These are phyloP conservation scores for Cylindrotheca fusiformis DNA, from an alignment of 108 stramenopile genomes.

Conservation along the genomic window DNA sequence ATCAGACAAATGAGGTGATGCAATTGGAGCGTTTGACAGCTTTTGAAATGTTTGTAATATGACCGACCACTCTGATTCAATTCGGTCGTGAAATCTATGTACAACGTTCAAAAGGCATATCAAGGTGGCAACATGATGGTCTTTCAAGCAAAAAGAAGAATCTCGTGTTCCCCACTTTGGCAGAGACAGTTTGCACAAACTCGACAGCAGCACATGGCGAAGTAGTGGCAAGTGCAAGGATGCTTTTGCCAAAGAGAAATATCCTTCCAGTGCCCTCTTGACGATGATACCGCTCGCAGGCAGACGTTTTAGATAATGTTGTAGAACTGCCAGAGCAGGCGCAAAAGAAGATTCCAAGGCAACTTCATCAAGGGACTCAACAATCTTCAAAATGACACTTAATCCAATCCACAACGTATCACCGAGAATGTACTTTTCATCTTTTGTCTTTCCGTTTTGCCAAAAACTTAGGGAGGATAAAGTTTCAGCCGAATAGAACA, in stretches of 20 bases:
- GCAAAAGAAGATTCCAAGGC: conserved; percentile 63
- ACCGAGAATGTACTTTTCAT: conserved; percentile 34
- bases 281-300: conserved; percentile 64
- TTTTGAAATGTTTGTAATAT: conserved; percentile 80
- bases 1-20: conserved; percentile 64
- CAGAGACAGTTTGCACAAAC: conserved; percentile 81
- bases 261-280: conserved; percentile 49
- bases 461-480: conserved; percentile 21
- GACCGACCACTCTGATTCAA: conserved; percentile 70
- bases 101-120: conserved; percentile 60
- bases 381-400: conserved; percentile 30
- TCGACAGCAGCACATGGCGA: conserved; percentile 66
- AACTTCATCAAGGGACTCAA: conserved; percentile 23
- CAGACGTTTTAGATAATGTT: conserved; percentile 84
- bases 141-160: conserved; percentile 38
- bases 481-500: conserved; percentile 39
- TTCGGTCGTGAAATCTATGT: conserved; percentile 54
- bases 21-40: conserved; percentile 55
- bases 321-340: conserved; percentile 67
- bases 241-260: conserved; percentile 43
- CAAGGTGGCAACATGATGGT: conserved; percentile 63
- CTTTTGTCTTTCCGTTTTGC: conserved; percentile 24
- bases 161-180: conserved; percentile 85
- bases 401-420: conserved; percentile 45
- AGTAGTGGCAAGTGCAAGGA: conserved; percentile 40